Conservation (phyloP, 305 asterid species). For the Rubia tinctorum region DNA sequence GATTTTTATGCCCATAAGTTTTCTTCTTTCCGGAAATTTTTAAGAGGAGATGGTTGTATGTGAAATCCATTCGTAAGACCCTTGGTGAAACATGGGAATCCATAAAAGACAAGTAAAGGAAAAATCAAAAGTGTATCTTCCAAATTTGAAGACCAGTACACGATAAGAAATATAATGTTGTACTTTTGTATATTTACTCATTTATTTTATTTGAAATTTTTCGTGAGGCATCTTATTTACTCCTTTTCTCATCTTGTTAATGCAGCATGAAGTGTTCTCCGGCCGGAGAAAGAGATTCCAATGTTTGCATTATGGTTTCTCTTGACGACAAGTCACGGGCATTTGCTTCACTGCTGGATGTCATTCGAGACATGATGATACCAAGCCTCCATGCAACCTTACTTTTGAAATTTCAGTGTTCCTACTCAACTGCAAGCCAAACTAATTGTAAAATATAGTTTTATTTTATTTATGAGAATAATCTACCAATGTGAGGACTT, state of each 20-base stretch:
- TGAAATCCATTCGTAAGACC: conserved; percentile 49
- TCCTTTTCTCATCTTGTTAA: too few species aligned
- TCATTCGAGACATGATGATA: too few species aligned
- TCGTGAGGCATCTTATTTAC: conserved; percentile 5
- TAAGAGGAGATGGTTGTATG: conserved; percentile 45
- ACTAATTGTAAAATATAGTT: too few species aligned
- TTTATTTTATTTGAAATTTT: neutral
- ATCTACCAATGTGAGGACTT: too few species aligned
- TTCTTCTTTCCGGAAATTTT: conserved; percentile 58
- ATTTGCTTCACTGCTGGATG: conserved; percentile 29
- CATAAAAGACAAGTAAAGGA: conserved; percentile 15
- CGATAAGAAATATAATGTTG: conserved; percentile 42
- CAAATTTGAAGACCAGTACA: conserved; percentile 48
- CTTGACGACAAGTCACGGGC: conserved; percentile 37
- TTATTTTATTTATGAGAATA: too few species aligned
- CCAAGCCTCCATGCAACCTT: too few species aligned
- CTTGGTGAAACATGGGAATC: too few species aligned
- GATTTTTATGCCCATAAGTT: conserved; percentile 14
- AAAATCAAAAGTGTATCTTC: conserved; percentile 42
- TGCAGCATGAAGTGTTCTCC: conserved; percentile 57
- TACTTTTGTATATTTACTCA: neutral
- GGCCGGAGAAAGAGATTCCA: conserved; percentile 30
- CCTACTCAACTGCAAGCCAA: neutral
- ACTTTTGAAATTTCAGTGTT: neutral
- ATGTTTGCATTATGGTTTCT: conserved; percentile 59